Conservation (phyloP, 306 rosid genomes). For the Astragalus membranaceus region DNA sequence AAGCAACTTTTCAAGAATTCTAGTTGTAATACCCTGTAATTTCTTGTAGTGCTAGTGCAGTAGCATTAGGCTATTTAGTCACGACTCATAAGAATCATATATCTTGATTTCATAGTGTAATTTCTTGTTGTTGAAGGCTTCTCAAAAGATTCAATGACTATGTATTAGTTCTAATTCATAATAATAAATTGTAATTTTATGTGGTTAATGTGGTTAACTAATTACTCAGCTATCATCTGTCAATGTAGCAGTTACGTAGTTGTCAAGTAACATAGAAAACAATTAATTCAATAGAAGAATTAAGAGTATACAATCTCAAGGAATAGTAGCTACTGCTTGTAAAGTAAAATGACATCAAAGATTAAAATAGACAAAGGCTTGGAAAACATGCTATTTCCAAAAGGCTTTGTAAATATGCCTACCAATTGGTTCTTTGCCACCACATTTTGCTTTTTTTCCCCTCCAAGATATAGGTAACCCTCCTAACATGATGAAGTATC, state of each 20-base stretch:
- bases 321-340: background rate
- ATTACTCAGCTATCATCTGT: background rate
- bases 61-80: conserved; percentile 21
- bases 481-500: no score
- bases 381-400: no score
- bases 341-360: no score
- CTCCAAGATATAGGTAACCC: no score
- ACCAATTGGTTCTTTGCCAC: no score
- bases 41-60: conserved; percentile 20
- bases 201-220: background rate
- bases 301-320: no score
- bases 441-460: no score
- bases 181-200: conserved; percentile 15
- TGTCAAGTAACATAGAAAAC: background rate
- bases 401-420: no score
- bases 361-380: no score
- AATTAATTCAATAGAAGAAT: background rate
- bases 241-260: background rate
- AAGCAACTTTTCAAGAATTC: background rate
- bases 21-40: background rate
- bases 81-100: conserved; percentile 20
- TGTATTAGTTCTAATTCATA: background rate
- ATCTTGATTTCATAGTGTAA: conserved; percentile 22
- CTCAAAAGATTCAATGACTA: no score
- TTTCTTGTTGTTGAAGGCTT: background rate